A percentile compares a stretch with the other conserved stretches of the same genome.
Conservation (phyloP, 495 filamentous ascomycete genomes). For the Xanthoparmelia taractica region DNA sequence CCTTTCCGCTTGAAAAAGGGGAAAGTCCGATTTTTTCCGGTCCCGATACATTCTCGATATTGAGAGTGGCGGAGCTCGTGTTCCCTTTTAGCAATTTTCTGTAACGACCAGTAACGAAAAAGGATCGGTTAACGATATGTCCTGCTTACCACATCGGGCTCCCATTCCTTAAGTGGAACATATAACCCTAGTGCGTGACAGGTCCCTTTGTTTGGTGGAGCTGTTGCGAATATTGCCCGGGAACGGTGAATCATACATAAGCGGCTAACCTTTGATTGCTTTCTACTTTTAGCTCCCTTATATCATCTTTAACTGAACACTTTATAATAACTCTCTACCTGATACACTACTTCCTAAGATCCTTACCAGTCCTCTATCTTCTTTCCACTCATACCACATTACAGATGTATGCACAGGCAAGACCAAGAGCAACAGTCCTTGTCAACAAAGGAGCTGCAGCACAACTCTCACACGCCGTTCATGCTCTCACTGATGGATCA, state of each 20-base stretch:
- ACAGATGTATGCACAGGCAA: slow-evolving; percentile 22
- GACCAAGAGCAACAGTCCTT: slow-evolving; percentile 13
- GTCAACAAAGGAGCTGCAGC: slow-evolving; percentile 15
- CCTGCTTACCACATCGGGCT: not conserved
- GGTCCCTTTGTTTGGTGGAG: slow-evolving; percentile 11
- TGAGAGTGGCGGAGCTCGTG: not conserved
- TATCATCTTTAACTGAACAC: not conserved
- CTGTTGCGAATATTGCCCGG: slow-evolving; percentile 7
- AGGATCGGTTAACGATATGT: too few relatives aligned
- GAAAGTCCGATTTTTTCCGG: slow-evolving; percentile 7
- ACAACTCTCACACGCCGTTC: slow-evolving; percentile 16
- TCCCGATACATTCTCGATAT: slow-evolving; percentile 7
- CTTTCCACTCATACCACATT: slow-evolving; percentile 3
- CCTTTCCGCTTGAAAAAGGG: not conserved
- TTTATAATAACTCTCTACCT: not conserved
- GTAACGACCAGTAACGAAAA: too few relatives aligned
- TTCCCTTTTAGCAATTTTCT: too few relatives aligned
- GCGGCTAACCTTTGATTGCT: slow-evolving; percentile 3
- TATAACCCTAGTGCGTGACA: slow-evolving; percentile 4
- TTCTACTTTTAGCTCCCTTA: not conserved
- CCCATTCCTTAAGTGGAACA: not conserved
- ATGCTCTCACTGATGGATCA: slow-evolving; percentile 10
- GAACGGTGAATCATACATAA: slow-evolving; percentile 19
- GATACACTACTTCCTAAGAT: not conserved
- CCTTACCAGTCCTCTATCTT: not conserved